Evolutionary conservation across 73 alveolate species (phyloP), one percentile per base, ranked within the genome.

Genomic region (Stentor coeruleus): DNA sequence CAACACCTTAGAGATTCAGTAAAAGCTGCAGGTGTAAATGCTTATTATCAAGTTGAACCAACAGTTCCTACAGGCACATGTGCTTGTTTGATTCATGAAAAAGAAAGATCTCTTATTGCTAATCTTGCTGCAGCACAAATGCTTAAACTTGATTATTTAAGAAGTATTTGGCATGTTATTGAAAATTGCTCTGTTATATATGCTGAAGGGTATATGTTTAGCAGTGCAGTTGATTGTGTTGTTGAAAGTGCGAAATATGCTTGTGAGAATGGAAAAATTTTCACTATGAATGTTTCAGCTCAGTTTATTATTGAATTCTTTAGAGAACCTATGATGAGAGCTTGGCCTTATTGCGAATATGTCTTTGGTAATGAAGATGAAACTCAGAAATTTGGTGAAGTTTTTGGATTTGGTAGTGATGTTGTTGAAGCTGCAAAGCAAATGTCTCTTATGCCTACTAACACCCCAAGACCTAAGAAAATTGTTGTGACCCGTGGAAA

Each of bases 301-400:
- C 74, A 75, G 49, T 91, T 89, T 90, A 60, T 91, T 37, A 74
- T 91, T 30, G 92, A 91, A 72, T 87, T 86, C 86, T 35, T 39
- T 74, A 81, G 84, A n/a, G 87, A 91, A 72, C 83, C 76, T 15
- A 83, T 91, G 59, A 58, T 37, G 83, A 74, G 80, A 3, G 49
- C 87, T 35, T 35, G 91, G 15, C 87, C 85, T 20, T 76, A 87
- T 72, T 87, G 89, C 59, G 97, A 92, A 82, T 82, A 59, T 84
- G 86, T 92, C n/a, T 90, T 94, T 85, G 94, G 98, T 49, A 93
- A 93, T 72, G 98, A 93, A 79, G 91, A 59, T 30, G 98, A 93
- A 60, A 87, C 91, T 74, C 85, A 75, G 74, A 59, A 85, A 74
- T 93, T 89, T 79, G 93, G 93, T 39, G 80, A 81, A 74, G 87